Evolutionary conservation across 495 filamentous ascomycete species (phyloP), one percentile per base, ranked within the genome.

Genomic region (Penicillium ucsense): DNA sequence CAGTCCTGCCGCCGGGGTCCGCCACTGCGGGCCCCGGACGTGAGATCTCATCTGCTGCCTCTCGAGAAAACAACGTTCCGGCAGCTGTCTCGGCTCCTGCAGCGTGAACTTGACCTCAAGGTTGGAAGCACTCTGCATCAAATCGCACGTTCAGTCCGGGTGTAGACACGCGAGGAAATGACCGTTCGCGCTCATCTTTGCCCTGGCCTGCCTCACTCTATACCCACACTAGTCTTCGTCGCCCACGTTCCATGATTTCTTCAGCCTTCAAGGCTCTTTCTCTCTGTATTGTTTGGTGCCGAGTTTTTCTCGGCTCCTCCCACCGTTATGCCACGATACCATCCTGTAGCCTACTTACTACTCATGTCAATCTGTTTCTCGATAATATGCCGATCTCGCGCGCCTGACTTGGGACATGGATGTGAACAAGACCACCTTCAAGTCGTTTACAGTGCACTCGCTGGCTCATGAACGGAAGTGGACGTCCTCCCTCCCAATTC

Each of bases 11-110:
- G 2, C 64, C 64, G 4, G 69, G 69, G 38, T 63, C 69, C 34
- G 69, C 64, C 27, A 67, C 66, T 6, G 60, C 65, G 27, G 71
- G 71, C 3, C 68, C 68, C 7, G 61, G 66, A 20, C 62, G 68
- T 10, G 67, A 69, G 48, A 38, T 51, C 10, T 3, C 45, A 8
- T 41, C 60, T 12, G 50, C 49, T 12, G 28, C 31, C 12, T 52
- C 40, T 37, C 56, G 51, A 12, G 60, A 48, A 20, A 52, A 56
- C 28, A 44, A 29, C 8, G 31, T 34, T 27, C 51, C 35, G 10
- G 47, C 50, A 44, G 42, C 58, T 30, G 57, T 61, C 36, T 47
- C 65, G 4, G 54, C 62, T n/a, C 60, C 66, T 9, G 62, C 57
- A 31, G 66, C 63, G 50, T 70, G 59, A 43, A 46, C 35, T 30